Base-by-base conservation (phyloP, 768 basidiomycete genomes). In the Rhodotorula babjevae region DNA sequence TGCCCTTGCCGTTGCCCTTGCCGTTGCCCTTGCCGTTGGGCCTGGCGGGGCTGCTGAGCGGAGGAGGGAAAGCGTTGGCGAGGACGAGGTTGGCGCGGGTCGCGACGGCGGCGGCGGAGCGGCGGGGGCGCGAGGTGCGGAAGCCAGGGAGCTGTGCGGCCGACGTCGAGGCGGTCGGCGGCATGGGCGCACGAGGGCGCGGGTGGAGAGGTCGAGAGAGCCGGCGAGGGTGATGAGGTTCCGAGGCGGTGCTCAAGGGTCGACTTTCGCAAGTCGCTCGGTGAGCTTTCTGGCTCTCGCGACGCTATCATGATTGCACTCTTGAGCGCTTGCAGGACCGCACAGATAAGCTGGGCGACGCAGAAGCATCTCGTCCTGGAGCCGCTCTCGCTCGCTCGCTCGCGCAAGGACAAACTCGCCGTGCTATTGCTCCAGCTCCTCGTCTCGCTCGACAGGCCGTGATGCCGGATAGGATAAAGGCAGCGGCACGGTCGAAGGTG, bases 391-490 rank as follows among this genome's bases (percentile, higher is more conserved):
- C 5, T 36, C 36, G 36, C 36, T 36, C 36, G 36, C 36, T n/a
- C n/a, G n/a, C 36, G 36, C 4, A 4, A 36, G 36, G 36, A n/a
- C 36, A 36, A 36, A 36, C 36, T 36, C 36, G 36, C 36, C 36
- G 36, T 36, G 36, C 12, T 5, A 65, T 33, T 65, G 64, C 64
- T 65, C 64, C 0, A 42, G 29, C 14, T 46, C 4, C 55, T 10
- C 4, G 27, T 57, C 64, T 5, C 57, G n/a, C 19, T 47, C 27
- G n/a, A 11, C 42, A 3, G 16, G 29, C 18, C 9, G 56, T 27
- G 53, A 29, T 11, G 27, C 16, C 0, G 74, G 74, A 62, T 68
- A 75, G 7, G 23, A 2, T 7, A 49, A 2, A 2, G 69, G 53
- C 12, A 75, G 11, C 0, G 64, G 40, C 0, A 25, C 19, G 0